Evolutionary conservation across 305 asterid species (phyloP).

Genomic region (Fraxinus nigra): DNA sequence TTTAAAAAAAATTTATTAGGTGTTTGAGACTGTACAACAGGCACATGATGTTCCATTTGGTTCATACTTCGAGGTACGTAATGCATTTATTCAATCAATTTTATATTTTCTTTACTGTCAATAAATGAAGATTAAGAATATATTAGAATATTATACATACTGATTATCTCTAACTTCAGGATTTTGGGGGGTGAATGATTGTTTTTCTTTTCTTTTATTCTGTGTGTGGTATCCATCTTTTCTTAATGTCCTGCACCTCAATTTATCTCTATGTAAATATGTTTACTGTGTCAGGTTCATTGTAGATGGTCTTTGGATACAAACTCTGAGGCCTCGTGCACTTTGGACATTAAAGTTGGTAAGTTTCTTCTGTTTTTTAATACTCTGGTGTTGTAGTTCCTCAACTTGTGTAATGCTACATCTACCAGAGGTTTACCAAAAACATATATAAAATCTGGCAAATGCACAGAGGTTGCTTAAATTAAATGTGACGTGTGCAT

Average conservation of each 20-base stretch:
- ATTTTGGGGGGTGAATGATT: background rate
- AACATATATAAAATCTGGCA: background rate
- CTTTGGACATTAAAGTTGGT: conserved; percentile 77
- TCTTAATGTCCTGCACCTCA: background rate
- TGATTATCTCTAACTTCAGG: background rate
- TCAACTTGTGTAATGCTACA: background rate
- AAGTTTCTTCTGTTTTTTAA: conserved; percentile 30
- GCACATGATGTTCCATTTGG: conserved; percentile 98
- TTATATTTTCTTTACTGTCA: conserved; percentile 4
- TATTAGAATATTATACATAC: background rate
- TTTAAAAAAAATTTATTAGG: conserved; percentile 32
- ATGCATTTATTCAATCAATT: conserved; percentile 13
- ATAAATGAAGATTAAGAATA: conserved; percentile 11
- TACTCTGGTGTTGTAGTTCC: background rate
- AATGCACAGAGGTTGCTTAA: background rate
- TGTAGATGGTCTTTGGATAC: conserved; percentile 69
- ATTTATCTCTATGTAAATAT: conserved; percentile 15
- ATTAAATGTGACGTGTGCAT: background rate
- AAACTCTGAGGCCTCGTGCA: conserved; percentile 59
- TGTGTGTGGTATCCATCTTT: background rate
- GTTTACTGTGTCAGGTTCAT: conserved; percentile 58
- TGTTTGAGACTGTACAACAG: conserved; percentile 83
- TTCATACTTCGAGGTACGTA: conserved; percentile 79
- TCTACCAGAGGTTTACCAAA: background rate
- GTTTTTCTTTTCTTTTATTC: background rate